A percentile compares a stretch with the other conserved stretches of the same genome.
These are phyloP conservation scores for Tinospora cordifolia DNA, from an alignment of 164 flowering plant species.

Conservation along the genomic window DNA sequence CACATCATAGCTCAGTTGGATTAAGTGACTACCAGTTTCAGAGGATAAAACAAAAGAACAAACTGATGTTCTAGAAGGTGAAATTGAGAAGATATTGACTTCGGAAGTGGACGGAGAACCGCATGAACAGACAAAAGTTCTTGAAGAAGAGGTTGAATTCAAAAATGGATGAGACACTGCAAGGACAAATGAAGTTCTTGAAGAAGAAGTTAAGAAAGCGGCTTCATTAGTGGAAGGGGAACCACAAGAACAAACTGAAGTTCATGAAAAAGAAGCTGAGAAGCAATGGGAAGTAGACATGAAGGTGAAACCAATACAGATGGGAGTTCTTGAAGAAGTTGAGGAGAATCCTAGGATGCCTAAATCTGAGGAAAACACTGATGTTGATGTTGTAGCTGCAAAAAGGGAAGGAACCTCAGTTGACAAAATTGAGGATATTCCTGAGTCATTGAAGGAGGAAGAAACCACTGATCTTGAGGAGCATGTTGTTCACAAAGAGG, in stretches of 20 bases:
- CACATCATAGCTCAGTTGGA: too few species aligned
- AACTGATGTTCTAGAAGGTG: background rate
- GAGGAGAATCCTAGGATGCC: constrained; percentile 5
- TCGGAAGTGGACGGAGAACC: background rate
- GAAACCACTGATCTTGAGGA: constrained; percentile 13
- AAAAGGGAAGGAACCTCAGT: constrained; percentile 9
- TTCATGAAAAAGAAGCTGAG: too few species aligned
- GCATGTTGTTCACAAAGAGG: constrained; percentile 9
- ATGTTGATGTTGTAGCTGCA: constrained; percentile 8
- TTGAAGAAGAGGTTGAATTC: background rate
- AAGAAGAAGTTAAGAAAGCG: too few species aligned
- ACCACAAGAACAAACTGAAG: too few species aligned
- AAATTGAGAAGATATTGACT: background rate
- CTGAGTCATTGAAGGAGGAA: constrained; percentile 13
- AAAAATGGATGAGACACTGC: background rate
- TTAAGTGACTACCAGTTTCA: too few species aligned
- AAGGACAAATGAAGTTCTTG: background rate
- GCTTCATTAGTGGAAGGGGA: too few species aligned
- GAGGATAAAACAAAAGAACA: background rate
- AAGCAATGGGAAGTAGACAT: too few species aligned
- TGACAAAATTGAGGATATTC: constrained; percentile 13
- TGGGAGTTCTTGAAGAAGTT: constrained; percentile 10
- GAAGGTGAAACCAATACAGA: too few species aligned
- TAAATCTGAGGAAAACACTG: constrained; percentile 14
- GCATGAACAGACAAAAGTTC: background rate